Conservation (phyloP, 192 early-diverging fungal genomes). For the Entophlyctis luteolus region DNA sequence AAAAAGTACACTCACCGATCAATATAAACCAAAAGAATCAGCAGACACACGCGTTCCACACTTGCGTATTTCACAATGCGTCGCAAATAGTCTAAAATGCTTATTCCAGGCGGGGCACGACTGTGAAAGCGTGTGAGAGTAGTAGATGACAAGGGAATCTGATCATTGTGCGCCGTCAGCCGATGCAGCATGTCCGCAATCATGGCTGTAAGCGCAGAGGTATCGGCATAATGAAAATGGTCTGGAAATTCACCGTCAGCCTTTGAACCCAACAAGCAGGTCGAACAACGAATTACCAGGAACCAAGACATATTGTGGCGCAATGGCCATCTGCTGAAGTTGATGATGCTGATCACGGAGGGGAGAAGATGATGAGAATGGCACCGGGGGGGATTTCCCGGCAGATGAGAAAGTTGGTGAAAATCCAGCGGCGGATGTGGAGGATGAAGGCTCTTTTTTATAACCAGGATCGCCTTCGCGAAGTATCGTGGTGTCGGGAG, state of each 20-base stretch:
- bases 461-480: too few species aligned
- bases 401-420: too few species aligned
- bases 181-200: constrained; percentile 47
- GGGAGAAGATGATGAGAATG: too few species aligned
- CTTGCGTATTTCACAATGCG: constrained; percentile 90
- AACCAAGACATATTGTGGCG: background rate
- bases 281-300: background rate
- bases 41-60: constrained; percentile 79
- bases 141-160: constrained; percentile 50
- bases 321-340: too few species aligned
- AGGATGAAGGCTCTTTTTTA: too few species aligned
- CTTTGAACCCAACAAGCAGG: too few species aligned
- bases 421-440: too few species aligned
- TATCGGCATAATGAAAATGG: constrained; percentile 36
- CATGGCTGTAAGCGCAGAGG: constrained; percentile 29
- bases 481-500: too few species aligned
- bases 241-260: constrained; percentile 15
- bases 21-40: constrained; percentile 89
- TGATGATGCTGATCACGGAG: too few species aligned
- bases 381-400: too few species aligned
- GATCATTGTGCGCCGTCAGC: constrained; percentile 66
- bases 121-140: constrained; percentile 93
- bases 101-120: constrained; percentile 81
- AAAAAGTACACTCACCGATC: constrained; percentile 52
- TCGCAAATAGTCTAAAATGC: constrained; percentile 80